Percentiles rank a stretch among this genome's conserved stretches.
These are phyloP conservation scores for Fusarium euwallaceae DNA, from an alignment of 2,329 filamentous ascomycete species.

Conservation along the genomic window DNA sequence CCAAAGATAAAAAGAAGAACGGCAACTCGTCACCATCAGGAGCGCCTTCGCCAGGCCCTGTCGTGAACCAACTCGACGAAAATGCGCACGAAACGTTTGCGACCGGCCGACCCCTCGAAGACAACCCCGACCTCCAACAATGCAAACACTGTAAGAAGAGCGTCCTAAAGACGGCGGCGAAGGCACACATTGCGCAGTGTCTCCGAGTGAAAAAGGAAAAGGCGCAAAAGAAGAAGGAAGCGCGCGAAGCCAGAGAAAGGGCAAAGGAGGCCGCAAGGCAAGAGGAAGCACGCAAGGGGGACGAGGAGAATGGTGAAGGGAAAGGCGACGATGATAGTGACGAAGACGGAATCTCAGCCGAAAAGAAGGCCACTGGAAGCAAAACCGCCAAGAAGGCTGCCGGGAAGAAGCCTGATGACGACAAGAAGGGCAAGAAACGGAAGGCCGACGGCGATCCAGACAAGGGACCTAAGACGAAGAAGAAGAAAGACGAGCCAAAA, in stretches of 20 bases:
- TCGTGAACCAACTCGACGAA: slow-evolving; percentile 80
- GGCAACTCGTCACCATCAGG: slow-evolving; percentile 57
- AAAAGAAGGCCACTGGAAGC: slow-evolving; percentile 57
- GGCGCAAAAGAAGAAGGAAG: slow-evolving; percentile 81
- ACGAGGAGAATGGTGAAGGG: slow-evolving; percentile 62
- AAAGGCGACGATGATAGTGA: slow-evolving; percentile 65
- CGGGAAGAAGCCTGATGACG: slow-evolving; percentile 76
- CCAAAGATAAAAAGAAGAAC: slow-evolving; percentile 69
- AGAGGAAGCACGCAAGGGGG: slow-evolving; percentile 66
- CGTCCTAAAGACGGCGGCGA: slow-evolving; percentile 80
- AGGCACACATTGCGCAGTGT: slow-evolving; percentile 85
- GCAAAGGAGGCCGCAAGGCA: slow-evolving; percentile 72
- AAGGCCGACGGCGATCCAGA: slow-evolving; percentile 83
- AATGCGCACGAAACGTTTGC: slow-evolving; percentile 82
- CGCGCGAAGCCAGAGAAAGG: slow-evolving; percentile 76
- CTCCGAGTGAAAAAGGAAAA: slow-evolving; percentile 87
- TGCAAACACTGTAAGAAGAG: slow-evolving; percentile 97
- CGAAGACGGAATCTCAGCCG: slow-evolving; percentile 57
- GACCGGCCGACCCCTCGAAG: slow-evolving; percentile 84
- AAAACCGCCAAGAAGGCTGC: slow-evolving; percentile 72
- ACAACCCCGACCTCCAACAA: slow-evolving; percentile 81
- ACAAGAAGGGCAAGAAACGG: slow-evolving; percentile 80
- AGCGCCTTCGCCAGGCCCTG: slow-evolving; percentile 64
- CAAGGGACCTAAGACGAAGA: slow-evolving; percentile 88
- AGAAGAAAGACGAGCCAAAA: slow-evolving; percentile 94